phyloP scores from a whole-genome alignment of 371 early-diverging fungal genomes.

The Mucor irregularis region DNA sequence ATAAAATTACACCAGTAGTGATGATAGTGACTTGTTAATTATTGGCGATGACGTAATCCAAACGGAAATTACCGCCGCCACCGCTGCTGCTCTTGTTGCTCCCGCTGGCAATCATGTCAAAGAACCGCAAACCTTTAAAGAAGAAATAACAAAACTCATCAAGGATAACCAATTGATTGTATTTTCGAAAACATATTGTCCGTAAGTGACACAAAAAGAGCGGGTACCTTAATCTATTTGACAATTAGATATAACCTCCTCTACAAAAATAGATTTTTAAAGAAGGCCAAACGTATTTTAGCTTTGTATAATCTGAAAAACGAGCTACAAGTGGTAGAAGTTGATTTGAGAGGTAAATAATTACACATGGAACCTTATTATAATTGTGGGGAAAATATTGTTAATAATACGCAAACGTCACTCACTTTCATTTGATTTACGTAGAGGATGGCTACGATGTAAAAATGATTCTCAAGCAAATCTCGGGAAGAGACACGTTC shows the following conservation, averaged over 20 bases:
- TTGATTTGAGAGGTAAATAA: slow-evolving; percentile 28
- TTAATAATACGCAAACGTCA: background rate
- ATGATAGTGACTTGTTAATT: background rate
- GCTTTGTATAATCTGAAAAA: slow-evolving; percentile 13
- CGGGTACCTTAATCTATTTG: background rate
- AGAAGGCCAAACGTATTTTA: slow-evolving; percentile 25
- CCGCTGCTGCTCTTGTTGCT: no score
- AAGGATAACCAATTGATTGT: slow-evolving; percentile 18
- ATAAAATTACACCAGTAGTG: background rate
- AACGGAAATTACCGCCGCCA: no score
- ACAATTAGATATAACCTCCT: background rate
- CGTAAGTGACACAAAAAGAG: slow-evolving; percentile 16
- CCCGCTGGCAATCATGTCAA: no score
- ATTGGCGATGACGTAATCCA: background rate
- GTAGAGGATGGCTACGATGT: slow-evolving; percentile 34
- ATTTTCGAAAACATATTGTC: slow-evolving; percentile 34
- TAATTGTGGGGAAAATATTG: no score
- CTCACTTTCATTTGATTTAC: no score
- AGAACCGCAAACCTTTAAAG: slow-evolving; percentile 8
- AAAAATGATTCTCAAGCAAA: slow-evolving; percentile 23
- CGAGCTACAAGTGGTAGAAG: slow-evolving; percentile 25
- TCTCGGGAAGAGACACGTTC: slow-evolving; percentile 34
- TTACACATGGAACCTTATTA: background rate
- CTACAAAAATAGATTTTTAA: slow-evolving; percentile 21
- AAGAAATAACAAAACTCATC: slow-evolving; percentile 17